phyloP scores from a whole-genome alignment of 2,329 filamentous ascomycete species.

The Pseudocercospora musae region DNA sequence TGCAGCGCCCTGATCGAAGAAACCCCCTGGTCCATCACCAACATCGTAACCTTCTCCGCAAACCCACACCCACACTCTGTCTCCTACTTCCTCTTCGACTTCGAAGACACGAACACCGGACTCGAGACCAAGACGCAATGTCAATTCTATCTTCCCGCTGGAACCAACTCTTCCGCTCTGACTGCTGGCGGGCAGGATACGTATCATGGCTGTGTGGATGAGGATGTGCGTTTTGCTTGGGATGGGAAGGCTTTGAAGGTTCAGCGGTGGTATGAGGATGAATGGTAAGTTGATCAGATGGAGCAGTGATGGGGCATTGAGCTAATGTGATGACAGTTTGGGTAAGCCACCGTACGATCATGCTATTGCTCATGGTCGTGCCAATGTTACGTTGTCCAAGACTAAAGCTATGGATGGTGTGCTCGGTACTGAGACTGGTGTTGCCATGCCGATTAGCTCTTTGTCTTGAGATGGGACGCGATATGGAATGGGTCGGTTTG shows the following conservation, averaged over 20 bases:
- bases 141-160: constrained; percentile 4
- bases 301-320: not conserved
- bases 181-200: not conserved
- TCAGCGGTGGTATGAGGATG: constrained; percentile 23
- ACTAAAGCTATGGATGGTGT: constrained; percentile 16
- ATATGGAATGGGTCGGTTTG: not conserved
- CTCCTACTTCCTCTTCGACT: constrained; percentile 26
- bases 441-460: constrained; percentile 22
- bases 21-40: constrained; percentile 24
- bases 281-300: constrained; percentile 18
- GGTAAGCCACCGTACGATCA: constrained; percentile 24
- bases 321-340: constrained; percentile 14
- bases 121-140: constrained; percentile 29
- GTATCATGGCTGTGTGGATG: constrained; percentile 25
- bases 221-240: constrained; percentile 26
- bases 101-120: constrained; percentile 29
- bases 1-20: constrained; percentile 18
- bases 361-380: constrained; percentile 22
- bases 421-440: constrained; percentile 12
- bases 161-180: constrained; percentile 10
- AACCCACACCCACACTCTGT: constrained; percentile 1
- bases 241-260: constrained; percentile 17
- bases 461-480: not conserved
- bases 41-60: constrained; percentile 23
- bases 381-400: constrained; percentile 13